phyloP scores from a whole-genome alignment of 176 grass and related monocot genomes.

The Ampelocalamus luodianensis region DNA sequence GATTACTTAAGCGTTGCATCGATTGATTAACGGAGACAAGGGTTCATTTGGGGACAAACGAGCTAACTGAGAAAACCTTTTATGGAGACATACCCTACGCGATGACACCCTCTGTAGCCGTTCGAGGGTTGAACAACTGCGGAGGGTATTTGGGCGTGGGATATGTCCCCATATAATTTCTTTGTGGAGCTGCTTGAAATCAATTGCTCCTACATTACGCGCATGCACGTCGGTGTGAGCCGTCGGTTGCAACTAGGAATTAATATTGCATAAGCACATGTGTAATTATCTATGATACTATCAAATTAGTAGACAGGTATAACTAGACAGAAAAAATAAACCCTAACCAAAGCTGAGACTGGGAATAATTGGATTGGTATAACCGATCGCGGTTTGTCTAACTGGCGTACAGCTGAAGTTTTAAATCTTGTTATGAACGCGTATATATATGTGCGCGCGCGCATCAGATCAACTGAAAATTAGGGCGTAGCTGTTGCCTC shows the following conservation, averaged over 20 bases:
- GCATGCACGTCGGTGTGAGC: not conserved
- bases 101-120: too few relatives aligned
- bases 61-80: not conserved
- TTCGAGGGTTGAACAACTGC: too few relatives aligned
- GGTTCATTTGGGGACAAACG: not conserved
- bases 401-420: not conserved
- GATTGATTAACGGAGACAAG: not conserved
- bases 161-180: too few relatives aligned
- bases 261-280: not conserved
- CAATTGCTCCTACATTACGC: not conserved
- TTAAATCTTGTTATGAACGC: not conserved
- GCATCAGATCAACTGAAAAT: not conserved
- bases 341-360: not conserved
- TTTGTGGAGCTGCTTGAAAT: not conserved
- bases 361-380: slow-evolving; percentile 36
- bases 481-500: slow-evolving; percentile 29
- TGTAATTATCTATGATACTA: not conserved
- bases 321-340: not conserved
- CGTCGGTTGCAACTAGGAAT: not conserved
- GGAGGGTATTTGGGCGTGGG: too few relatives aligned
- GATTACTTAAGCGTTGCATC: not conserved
- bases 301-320: not conserved
- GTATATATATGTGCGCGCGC: too few relatives aligned
- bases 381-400: slow-evolving; percentile 30
- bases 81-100: too few relatives aligned